Conservation (phyloP, 208 protist genomes). For the Phytomonas francai region DNA sequence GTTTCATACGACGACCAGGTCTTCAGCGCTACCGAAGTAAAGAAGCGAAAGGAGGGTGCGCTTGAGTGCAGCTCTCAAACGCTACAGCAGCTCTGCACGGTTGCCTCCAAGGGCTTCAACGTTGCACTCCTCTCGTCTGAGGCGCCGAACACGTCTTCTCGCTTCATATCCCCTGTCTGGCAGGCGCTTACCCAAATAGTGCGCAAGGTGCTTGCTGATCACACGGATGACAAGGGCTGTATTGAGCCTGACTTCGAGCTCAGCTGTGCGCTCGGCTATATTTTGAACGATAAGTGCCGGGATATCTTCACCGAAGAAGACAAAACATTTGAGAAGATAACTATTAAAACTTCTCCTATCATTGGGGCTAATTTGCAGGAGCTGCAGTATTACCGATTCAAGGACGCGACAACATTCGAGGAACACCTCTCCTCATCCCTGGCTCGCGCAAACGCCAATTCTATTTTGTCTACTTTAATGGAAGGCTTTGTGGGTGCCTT, state of each 20-base stretch:
- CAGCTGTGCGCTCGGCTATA: constrained; percentile 53
- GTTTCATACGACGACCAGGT: constrained; percentile 29
- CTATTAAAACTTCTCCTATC: constrained; percentile 66
- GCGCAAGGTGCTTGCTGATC: constrained; percentile 35
- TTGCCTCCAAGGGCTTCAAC: constrained; percentile 59
- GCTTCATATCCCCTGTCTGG: constrained; percentile 67
- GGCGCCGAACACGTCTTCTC: constrained; percentile 33
- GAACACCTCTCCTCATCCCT: constrained; percentile 40
- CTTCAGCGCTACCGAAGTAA: constrained; percentile 40
- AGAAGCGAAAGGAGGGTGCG: constrained; percentile 36
- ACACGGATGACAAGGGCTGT: constrained; percentile 15
- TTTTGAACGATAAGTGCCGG: constrained; percentile 59
- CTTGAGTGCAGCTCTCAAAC: constrained; percentile 52
- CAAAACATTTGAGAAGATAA: constrained; percentile 39
- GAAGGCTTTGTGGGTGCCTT: constrained; percentile 46
- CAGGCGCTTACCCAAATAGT: constrained; percentile 55
- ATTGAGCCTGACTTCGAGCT: constrained; percentile 32
- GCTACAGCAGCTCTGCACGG: constrained; percentile 38
- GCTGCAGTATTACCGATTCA: constrained; percentile 45
- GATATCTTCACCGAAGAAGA: constrained; percentile 37
- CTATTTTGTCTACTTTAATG: constrained; percentile 29
- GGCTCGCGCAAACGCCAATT: constrained; percentile 23
- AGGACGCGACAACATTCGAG: constrained; percentile 35
- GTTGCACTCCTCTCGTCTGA: constrained; percentile 57
- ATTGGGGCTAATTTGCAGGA: constrained; percentile 61